Conservation (phyloP, 768 basidiomycete genomes). For the Collybiopsis luxurians region DNA sequence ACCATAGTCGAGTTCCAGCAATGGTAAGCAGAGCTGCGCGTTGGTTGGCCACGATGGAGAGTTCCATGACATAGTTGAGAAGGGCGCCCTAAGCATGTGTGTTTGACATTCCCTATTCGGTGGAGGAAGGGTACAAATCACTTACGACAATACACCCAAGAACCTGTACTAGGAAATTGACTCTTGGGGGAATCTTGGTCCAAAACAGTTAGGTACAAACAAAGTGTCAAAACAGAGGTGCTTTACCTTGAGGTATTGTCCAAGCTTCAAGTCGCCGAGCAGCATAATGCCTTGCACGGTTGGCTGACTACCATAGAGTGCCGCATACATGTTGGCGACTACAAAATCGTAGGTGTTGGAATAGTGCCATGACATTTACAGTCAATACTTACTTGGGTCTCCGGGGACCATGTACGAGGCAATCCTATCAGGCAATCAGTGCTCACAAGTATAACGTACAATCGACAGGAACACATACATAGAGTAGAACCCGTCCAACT, state of each 20-base stretch:
- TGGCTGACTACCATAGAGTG: constrained; percentile 28
- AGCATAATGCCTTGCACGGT: constrained; percentile 34
- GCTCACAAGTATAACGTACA: constrained; percentile 12
- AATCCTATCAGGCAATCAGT: constrained; percentile 21
- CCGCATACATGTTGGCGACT: constrained; percentile 33
- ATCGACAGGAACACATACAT: not conserved
- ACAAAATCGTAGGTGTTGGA: constrained; percentile 19
- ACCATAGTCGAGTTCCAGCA: constrained; percentile 29
- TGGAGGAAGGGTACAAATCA: not conserved
- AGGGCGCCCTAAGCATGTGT: not conserved
- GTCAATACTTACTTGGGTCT: constrained; percentile 17
- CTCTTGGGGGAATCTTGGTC: constrained; percentile 40
- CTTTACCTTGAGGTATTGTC: constrained; percentile 27
- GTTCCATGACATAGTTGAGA: constrained; percentile 5
- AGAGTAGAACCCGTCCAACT: constrained; percentile 8
- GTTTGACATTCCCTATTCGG: not conserved
- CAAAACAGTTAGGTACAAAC: too few relatives aligned
- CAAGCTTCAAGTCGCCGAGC: constrained; percentile 42
- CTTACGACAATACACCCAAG: constrained; percentile 30
- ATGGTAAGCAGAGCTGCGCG: constrained; percentile 17
- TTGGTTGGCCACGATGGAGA: constrained; percentile 2
- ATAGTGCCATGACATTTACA: too few relatives aligned
- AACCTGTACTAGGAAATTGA: constrained; percentile 44
- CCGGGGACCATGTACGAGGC: constrained; percentile 27
- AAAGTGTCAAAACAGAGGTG: not conserved